Evolutionary conservation across 345 rosid species (phyloP), one percentile per base, ranked within the genome.

Genomic region (Lagerstroemia speciosa): DNA sequence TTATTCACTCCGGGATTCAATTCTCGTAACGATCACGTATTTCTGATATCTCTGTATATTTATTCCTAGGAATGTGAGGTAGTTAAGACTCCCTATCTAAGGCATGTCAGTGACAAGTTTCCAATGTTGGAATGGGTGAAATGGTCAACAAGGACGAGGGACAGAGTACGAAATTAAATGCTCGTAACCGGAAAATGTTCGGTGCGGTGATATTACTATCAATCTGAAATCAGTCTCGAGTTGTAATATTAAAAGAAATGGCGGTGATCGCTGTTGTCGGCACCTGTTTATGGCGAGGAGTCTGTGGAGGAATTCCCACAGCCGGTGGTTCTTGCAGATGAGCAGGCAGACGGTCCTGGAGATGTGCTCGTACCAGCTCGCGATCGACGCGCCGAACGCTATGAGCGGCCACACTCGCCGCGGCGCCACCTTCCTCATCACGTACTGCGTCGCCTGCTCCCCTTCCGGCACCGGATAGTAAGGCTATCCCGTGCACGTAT

Each of bases 361-460:
- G 62, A 95, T 79, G 74, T 95, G 99, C 84, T 95, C 99, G 65
- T 95, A 95, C 98, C 99, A 92, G 78, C 96, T 84, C 27, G 87
- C 97, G 38, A 95, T 75, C 5, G 99, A 95, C 30, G 98, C 85
- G 29, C 89, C 96, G 46, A 95, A 92, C 12, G 90, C 83, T 63
- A 92, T 87, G 6, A 77, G 76, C 34, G 99, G 99, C 97, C 99
- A 95, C 65, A 95, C 89, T 15, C 82, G 87, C 73, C 93, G 73
- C 9, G 98, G 98, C 0, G 98, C 98, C 36, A 92, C 60, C 75
- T 52, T 87, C 73, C 89, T 81, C 97, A 95, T 87, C 58, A 90
- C 91, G 67, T 92, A 85, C 64, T 88, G 96, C 9, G 96, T 85
- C 8, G 86, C 88, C 36, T 76, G 81, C 64, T 67, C 93, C 26